These are phyloP conservation scores for Cercospora canescens DNA, from an alignment of 2,329 filamentous ascomycete species.

Conservation along the genomic window DNA sequence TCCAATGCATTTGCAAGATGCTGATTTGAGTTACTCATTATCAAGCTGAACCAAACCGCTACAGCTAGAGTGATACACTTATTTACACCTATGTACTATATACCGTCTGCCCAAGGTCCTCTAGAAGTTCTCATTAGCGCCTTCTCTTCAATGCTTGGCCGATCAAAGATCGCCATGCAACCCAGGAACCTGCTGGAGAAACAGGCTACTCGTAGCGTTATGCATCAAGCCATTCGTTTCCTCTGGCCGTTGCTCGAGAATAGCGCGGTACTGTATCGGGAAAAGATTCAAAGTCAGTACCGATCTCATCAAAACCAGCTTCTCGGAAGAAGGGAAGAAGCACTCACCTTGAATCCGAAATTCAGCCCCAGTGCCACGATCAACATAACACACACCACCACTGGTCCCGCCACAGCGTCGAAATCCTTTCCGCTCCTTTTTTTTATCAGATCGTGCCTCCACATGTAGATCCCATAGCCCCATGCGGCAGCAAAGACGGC, in stretches of 20 bases:
- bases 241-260: neutral
- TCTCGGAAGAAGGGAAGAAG: neutral
- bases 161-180: neutral
- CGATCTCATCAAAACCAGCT: neutral
- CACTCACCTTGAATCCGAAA: slow-evolving; percentile 70
- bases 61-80: too few relatives aligned
- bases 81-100: neutral
- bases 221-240: neutral
- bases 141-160: too few relatives aligned
- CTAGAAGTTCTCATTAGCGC: too few relatives aligned
- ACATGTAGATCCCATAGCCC: slow-evolving; percentile 83
- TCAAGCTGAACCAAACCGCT: too few relatives aligned
- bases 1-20: too few relatives aligned
- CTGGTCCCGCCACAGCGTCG: slow-evolving; percentile 81
- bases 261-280: neutral
- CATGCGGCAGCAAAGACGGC: slow-evolving; percentile 81
- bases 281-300: neutral
- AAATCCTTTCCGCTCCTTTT: slow-evolving; percentile 89
- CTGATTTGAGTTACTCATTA: too few relatives aligned
- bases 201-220: neutral
- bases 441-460: slow-evolving; percentile 74
- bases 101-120: neutral
- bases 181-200: neutral
- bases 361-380: slow-evolving; percentile 80
- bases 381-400: slow-evolving; percentile 78